These are phyloP conservation scores for Massarina eburnea DNA, from an alignment of 2,329 filamentous ascomycete genomes.

Conservation along the genomic window DNA sequence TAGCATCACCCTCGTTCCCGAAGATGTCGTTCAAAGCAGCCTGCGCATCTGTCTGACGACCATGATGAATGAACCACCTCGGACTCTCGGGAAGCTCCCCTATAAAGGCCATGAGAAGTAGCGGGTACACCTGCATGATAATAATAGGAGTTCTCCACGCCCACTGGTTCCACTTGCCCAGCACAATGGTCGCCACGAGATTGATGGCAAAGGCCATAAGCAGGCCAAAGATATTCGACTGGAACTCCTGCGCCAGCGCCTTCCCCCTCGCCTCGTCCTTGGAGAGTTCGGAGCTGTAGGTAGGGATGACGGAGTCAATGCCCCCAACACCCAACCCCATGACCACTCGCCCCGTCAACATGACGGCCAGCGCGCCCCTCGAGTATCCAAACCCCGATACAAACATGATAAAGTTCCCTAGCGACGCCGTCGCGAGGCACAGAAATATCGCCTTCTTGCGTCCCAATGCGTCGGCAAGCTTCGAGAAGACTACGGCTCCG, in stretches of 20 bases:
- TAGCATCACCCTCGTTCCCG: conserved; percentile 52
- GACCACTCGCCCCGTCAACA: conserved; percentile 54
- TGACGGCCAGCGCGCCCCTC: conserved; percentile 48
- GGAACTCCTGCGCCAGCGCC: conserved; percentile 64
- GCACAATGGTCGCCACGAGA: conserved; percentile 53
- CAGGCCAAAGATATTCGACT: conserved; percentile 65
- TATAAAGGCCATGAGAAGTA: conserved; percentile 56
- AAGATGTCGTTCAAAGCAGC: conserved; percentile 53
- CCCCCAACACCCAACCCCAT: conserved; percentile 63
- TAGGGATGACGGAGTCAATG: conserved; percentile 62
- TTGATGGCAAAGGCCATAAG: conserved; percentile 64
- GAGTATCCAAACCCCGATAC: conserved; percentile 53
- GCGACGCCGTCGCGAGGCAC: conserved; percentile 55
- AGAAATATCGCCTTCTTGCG: conserved; percentile 59
- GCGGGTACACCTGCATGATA: conserved; percentile 61
- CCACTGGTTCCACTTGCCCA: conserved; percentile 62
- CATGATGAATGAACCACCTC: conserved; percentile 59
- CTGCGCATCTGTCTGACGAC: conserved; percentile 53
- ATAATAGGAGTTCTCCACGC: conserved; percentile 65
- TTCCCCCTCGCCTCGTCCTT: conserved; percentile 60
- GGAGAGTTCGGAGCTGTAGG: conserved; percentile 60
- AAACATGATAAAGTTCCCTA: conserved; percentile 65
- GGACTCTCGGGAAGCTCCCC: conserved; percentile 59
- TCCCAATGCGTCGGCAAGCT: conserved; percentile 56
- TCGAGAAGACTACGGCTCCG: conserved; percentile 60